Evolutionary conservation across 805 yeast genomes (phyloP).

Genomic region (Candida maesae): DNA sequence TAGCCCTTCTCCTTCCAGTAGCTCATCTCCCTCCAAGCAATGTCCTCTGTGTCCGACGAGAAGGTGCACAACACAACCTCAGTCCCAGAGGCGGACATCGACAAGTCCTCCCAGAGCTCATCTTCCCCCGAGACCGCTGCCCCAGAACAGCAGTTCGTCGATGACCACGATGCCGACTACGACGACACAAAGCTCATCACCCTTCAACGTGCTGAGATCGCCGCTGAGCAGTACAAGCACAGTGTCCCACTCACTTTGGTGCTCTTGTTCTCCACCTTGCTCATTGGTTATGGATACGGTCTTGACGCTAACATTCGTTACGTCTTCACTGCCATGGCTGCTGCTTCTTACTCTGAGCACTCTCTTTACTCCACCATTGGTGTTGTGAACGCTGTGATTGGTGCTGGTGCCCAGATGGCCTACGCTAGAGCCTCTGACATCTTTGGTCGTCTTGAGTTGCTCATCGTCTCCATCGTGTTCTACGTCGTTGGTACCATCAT

Average conservation of each 20-base stretch:
- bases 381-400: slow-evolving; percentile 55
- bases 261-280: slow-evolving; percentile 42
- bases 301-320: slow-evolving; percentile 48
- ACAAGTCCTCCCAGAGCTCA: neutral
- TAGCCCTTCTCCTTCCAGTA: too few relatives aligned
- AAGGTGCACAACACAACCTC: neutral
- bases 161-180: neutral
- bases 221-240: slow-evolving; percentile 40
- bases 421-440: slow-evolving; percentile 62
- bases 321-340: slow-evolving; percentile 51
- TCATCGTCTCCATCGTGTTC: slow-evolving; percentile 46
- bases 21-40: too few relatives aligned
- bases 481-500: slow-evolving; percentile 62
- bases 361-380: slow-evolving; percentile 56
- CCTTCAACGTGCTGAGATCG: slow-evolving; percentile 1
- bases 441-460: slow-evolving; percentile 59
- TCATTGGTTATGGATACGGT: slow-evolving; percentile 52
- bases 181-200: slow-evolving; percentile 3
- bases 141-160: neutral
- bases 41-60: neutral
- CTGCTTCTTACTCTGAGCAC: slow-evolving; percentile 49
- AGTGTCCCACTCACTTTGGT: slow-evolving; percentile 31
- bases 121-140: neutral
- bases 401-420: slow-evolving; percentile 63
- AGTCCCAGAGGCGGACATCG: neutral